Evolutionary conservation across 106 monocot genomes (phyloP).

Genomic region (Allium fistulosum): DNA sequence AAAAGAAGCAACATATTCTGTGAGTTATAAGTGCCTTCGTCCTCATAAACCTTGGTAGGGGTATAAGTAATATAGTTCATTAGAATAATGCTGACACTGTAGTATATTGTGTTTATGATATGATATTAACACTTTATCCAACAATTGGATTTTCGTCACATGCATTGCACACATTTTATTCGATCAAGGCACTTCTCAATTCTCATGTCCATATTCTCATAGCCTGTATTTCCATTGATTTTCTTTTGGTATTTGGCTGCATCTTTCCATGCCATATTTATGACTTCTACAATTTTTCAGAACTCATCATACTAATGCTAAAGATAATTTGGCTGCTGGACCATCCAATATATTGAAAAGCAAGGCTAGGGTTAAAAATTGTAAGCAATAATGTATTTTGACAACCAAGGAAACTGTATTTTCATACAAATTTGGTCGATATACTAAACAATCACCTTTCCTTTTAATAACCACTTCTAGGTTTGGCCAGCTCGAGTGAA

Average conservation of each 20-base stretch:
- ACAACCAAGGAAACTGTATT: background rate
- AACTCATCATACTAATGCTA: constrained; percentile 5
- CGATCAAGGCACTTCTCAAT: background rate
- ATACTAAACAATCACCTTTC: constrained; percentile 5
- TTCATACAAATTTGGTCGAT: background rate
- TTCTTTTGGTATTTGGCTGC: background rate
- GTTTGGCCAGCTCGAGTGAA: constrained; percentile 22
- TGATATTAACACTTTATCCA: background rate
- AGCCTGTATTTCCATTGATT: background rate
- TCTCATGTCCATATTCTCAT: too few species aligned
- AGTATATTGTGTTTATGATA: background rate
- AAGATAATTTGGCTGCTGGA: constrained; percentile 14
- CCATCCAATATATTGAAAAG: constrained; percentile 17
- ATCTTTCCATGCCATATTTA: background rate
- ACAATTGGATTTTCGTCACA: background rate
- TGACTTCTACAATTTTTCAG: constrained; percentile 3
- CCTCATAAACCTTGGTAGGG: background rate
- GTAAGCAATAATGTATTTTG: constrained; percentile 14
- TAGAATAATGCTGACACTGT: background rate
- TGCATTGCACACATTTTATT: background rate
- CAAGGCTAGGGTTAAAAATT: constrained; percentile 20
- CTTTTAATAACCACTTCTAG: constrained; percentile 24
- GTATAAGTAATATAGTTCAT: background rate
- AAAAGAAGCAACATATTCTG: background rate
- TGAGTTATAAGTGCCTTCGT: background rate